These are phyloP conservation scores for Populus hybrid DNA, from an alignment of 441 rosid species.

Conservation along the genomic window DNA sequence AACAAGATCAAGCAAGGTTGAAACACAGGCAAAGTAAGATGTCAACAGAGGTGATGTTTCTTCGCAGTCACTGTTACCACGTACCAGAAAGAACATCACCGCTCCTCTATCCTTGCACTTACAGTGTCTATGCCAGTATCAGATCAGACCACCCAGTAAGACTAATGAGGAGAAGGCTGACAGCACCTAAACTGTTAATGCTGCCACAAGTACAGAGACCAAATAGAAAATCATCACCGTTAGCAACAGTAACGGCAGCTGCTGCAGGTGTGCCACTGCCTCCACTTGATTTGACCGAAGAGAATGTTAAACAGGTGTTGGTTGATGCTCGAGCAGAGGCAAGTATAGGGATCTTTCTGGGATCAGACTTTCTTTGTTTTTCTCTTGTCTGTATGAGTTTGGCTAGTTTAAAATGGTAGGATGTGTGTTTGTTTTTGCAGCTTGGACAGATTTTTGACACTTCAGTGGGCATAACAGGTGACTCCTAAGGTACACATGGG, in stretches of 20 bases:
- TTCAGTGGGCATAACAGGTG: conserved; percentile 84
- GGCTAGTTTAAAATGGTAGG: neutral
- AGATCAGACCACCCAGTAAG: neutral
- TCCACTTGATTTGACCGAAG: conserved; percentile 86
- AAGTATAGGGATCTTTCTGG: conserved; percentile 4
- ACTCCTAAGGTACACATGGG: conserved; percentile 16
- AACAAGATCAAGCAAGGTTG: neutral
- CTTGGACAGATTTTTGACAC: conserved; percentile 71
- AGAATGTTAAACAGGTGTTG: conserved; percentile 58
- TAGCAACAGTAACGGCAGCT: conserved; percentile 24
- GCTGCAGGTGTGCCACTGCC: conserved; percentile 51
- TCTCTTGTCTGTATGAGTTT: neutral
- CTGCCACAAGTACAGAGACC: neutral
- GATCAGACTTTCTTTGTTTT: neutral
- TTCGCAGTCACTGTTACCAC: conserved; percentile 5
- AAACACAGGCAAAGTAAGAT: neutral
- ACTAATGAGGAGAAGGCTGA: neutral
- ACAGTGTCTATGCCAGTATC: neutral
- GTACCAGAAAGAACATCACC: conserved; percentile 5
- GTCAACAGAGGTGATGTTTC: conserved; percentile 6
- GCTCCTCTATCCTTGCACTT: neutral
- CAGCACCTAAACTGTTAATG: conserved; percentile 8
- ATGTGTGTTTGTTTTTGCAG: conserved; percentile 31
- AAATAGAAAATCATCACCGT: conserved; percentile 6
- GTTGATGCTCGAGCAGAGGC: conserved; percentile 80